Percentiles rank a stretch among this genome's conserved stretches.
Conservation (phyloP, 495 filamentous ascomycete genomes). For the Penicillium coffeae region DNA sequence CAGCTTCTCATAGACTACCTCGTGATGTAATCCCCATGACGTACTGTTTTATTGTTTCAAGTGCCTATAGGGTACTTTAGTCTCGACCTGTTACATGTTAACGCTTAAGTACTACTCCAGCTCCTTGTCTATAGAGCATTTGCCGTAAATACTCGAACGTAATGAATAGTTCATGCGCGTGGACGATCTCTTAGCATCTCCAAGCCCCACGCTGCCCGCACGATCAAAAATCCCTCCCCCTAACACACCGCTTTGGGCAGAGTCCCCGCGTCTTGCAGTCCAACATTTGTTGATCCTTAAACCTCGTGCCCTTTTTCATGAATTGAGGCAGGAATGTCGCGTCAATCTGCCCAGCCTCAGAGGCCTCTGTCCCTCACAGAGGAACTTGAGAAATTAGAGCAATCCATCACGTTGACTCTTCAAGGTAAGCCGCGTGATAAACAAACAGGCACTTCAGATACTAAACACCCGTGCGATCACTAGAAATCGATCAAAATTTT, state of each 20-base stretch:
- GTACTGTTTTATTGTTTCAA: no score
- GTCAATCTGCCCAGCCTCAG: constrained; percentile 47
- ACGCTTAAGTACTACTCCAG: no score
- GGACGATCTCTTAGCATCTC: no score
- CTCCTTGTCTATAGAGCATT: no score
- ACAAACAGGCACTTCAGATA: constrained; percentile 9
- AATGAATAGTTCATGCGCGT: no score
- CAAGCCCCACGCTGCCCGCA: no score
- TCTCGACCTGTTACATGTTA: no score
- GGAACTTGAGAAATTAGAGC: constrained; percentile 93
- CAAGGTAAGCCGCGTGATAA: constrained; percentile 59
- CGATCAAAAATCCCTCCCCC: constrained; percentile 24
- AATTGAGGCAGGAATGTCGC: constrained; percentile 44
- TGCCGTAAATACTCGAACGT: no score
- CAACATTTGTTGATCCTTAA: constrained; percentile 8
- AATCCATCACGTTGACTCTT: constrained; percentile 91
- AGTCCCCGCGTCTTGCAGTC: constrained; percentile 26
- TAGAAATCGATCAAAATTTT: constrained; percentile 98
- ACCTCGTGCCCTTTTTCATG: no score
- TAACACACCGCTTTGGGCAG: constrained; percentile 32
- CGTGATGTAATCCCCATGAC: no score
- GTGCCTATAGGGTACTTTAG: no score
- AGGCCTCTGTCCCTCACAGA: constrained; percentile 81
- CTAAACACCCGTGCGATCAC: constrained; percentile 5
- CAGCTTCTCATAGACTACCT: no score